Percentiles rank a stretch among this genome's conserved stretches.
Conservation (phyloP, 2,329 filamentous ascomycete genomes). For the Alternaria arborescens region DNA sequence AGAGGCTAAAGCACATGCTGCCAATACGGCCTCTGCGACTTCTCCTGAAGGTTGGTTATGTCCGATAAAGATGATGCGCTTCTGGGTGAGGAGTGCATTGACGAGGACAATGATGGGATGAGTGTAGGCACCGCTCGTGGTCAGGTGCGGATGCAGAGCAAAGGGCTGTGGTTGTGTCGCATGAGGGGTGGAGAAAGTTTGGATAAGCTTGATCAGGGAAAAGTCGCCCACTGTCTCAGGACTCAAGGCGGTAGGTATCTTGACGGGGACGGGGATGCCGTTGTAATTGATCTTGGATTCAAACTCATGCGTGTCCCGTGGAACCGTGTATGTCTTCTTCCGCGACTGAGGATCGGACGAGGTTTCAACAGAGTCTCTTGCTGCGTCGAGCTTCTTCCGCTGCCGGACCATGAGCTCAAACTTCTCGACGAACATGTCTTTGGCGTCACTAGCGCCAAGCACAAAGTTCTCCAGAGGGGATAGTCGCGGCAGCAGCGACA, state of each 20-base stretch:
- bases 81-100: constrained; percentile 94
- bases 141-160: constrained; percentile 86
- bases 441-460: constrained; percentile 88
- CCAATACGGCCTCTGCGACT: constrained; percentile 96
- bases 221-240: constrained; percentile 98
- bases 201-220: constrained; percentile 94
- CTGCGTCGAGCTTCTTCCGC: constrained; percentile 72
- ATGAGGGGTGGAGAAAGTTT: constrained; percentile 88
- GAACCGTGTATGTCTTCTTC: constrained; percentile 75
- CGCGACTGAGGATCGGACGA: constrained; percentile 49
- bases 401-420: constrained; percentile 94
- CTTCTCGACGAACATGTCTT: constrained; percentile 96
- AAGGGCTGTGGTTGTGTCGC: constrained; percentile 86
- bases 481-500: constrained; percentile 88
- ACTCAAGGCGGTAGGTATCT: constrained; percentile 91
- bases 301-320: constrained; percentile 96
- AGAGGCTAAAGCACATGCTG: constrained; percentile 92
- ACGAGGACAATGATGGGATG: constrained; percentile 95
- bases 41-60: constrained; percentile 95
- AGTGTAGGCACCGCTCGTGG: constrained; percentile 86
- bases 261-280: constrained; percentile 94
- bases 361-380: constrained; percentile 41
- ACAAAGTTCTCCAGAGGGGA: constrained; percentile 85
- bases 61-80: constrained; percentile 93
- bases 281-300: constrained; percentile 96